phyloP scores from a whole-genome alignment of 495 filamentous ascomycete species.

The Podospora pseudoanserina region DNA sequence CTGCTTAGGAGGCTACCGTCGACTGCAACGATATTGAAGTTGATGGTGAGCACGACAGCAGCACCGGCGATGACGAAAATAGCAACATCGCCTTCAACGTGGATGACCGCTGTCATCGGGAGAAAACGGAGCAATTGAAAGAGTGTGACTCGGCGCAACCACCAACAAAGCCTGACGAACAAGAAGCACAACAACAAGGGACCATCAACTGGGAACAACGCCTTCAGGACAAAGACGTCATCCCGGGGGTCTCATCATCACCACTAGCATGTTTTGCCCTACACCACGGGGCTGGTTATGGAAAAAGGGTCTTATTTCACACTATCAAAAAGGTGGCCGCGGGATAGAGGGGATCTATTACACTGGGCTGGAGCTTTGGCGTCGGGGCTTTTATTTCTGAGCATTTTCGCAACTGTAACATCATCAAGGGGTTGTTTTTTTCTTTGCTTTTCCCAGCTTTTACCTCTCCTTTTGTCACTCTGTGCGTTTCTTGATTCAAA shows the following conservation, averaged over 20 bases:
- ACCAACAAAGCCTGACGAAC: neutral
- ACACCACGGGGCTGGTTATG: neutral
- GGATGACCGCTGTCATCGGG: neutral
- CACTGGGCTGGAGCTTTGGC: conserved; percentile 3
- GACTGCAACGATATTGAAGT: neutral
- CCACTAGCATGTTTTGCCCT: neutral
- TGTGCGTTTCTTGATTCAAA: neutral
- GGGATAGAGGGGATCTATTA: conserved; percentile 7
- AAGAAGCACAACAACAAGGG: neutral
- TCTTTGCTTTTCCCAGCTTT: conserved; percentile 1
- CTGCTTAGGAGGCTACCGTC: conserved; percentile 9
- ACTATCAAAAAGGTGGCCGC: conserved; percentile 9
- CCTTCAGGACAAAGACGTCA: neutral
- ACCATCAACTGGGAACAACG: neutral
- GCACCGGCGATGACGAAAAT: neutral
- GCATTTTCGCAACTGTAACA: conserved; percentile 1
- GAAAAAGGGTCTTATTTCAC: neutral
- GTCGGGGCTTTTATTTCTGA: conserved; percentile 19
- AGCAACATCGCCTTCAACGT: neutral
- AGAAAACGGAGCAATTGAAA: neutral
- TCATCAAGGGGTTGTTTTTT: neutral
- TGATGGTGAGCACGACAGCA: neutral
- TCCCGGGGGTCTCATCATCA: neutral
- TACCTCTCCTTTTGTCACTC: conserved; percentile 8
- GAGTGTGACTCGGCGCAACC: neutral